Percentiles rank a stretch among this genome's conserved stretches.
Conservation (phyloP, 768 basidiomycete species). For the Tephrocybe sp. region DNA sequence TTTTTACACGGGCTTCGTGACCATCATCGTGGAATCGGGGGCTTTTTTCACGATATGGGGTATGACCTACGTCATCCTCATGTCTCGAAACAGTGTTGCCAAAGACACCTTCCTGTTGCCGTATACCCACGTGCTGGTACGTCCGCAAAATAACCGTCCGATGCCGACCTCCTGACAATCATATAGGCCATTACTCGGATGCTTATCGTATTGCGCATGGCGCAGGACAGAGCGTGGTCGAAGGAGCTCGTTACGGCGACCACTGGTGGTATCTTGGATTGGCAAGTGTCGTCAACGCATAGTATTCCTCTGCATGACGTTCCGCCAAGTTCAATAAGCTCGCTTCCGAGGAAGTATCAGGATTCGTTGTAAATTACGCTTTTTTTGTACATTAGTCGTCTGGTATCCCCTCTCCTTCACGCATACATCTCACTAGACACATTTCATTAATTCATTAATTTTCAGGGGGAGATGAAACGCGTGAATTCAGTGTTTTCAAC, state of each 20-base stretch:
- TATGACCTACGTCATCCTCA: slow-evolving; percentile 19
- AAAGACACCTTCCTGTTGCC: slow-evolving; percentile 17
- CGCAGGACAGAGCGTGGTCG: slow-evolving; percentile 40
- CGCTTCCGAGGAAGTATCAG: slow-evolving; percentile 15
- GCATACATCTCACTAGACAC: neutral
- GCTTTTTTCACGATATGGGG: slow-evolving; percentile 23
- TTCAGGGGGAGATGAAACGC: too few relatives aligned
- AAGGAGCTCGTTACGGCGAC: slow-evolving; percentile 32
- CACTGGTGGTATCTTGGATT: slow-evolving; percentile 33
- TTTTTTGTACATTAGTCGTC: slow-evolving; percentile 7
- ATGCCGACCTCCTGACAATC: neutral
- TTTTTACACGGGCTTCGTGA: slow-evolving; percentile 21
- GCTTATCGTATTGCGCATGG: slow-evolving; percentile 39
- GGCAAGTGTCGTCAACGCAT: slow-evolving; percentile 38
- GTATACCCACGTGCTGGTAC: slow-evolving; percentile 20
- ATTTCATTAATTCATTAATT: neutral
- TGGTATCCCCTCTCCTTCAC: too few relatives aligned
- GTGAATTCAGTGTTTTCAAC: too few relatives aligned
- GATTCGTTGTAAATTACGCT: slow-evolving; percentile 10
- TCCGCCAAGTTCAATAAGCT: slow-evolving; percentile 16
- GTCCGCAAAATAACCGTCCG: neutral
- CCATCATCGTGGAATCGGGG: slow-evolving; percentile 22
- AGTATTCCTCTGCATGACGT: slow-evolving; percentile 29
- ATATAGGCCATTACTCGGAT: slow-evolving; percentile 32
- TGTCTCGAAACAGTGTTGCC: slow-evolving; percentile 6